Evolutionary conservation across 768 basidiomycete genomes (phyloP).

Genomic region (Wakefieldia striispora): DNA sequence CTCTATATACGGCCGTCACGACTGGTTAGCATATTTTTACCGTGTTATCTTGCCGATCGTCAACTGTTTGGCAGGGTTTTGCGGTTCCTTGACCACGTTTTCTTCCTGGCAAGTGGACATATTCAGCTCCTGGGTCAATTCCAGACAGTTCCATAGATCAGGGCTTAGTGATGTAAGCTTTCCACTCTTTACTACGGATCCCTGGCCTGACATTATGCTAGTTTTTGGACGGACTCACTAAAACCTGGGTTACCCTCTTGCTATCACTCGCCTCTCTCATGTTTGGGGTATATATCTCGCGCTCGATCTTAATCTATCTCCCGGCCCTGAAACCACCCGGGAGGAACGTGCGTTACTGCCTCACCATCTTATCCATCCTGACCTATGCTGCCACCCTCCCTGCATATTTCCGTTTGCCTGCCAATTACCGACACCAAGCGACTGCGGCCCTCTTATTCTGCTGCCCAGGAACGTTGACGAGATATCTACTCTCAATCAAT

Average conservation of each 20-base stretch:
- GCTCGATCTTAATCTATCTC: slow-evolving; percentile 39
- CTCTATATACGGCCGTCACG: slow-evolving; percentile 82
- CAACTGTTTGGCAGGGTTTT: slow-evolving; percentile 60
- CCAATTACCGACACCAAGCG: slow-evolving; percentile 68
- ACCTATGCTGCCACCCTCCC: slow-evolving; percentile 75
- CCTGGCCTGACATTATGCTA: slow-evolving; percentile 31
- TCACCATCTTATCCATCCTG: slow-evolving; percentile 57
- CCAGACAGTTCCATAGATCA: slow-evolving; percentile 48
- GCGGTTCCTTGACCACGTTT: slow-evolving; percentile 95
- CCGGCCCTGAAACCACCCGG: slow-evolving; percentile 43
- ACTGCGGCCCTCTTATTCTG: slow-evolving; percentile 88
- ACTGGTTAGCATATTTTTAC: slow-evolving; percentile 53
- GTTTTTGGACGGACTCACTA: slow-evolving; percentile 86
- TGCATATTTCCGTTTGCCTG: slow-evolving; percentile 73
- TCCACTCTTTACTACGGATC: not conserved
- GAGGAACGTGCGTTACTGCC: slow-evolving; percentile 44
- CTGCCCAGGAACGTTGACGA: slow-evolving; percentile 83
- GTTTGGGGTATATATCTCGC: slow-evolving; percentile 68
- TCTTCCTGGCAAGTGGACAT: slow-evolving; percentile 92
- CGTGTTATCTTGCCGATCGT: not conserved
- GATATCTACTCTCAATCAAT: slow-evolving; percentile 70
- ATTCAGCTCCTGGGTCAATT: slow-evolving; percentile 83
- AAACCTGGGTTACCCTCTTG: slow-evolving; percentile 74
- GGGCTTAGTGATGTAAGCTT: slow-evolving; percentile 71
- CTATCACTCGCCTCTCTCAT: slow-evolving; percentile 73